Percentiles rank a stretch among this genome's conserved stretches.
Conservation (phyloP, 2,329 filamentous ascomycete species). For the Orbilia blumenaviensis region DNA sequence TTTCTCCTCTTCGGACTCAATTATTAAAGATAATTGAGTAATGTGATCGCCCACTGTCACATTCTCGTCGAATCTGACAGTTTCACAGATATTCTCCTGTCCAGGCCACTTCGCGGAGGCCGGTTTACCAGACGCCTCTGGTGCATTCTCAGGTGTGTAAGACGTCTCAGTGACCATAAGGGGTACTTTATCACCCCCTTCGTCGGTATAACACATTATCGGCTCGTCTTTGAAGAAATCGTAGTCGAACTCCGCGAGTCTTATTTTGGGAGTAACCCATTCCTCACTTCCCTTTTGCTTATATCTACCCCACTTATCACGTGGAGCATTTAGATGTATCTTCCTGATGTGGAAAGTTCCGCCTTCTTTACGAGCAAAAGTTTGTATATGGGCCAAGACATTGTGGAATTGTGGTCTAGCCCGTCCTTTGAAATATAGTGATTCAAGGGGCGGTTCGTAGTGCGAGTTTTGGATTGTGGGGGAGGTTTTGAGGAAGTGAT, state of each 20-base stretch:
- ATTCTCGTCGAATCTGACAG: not conserved
- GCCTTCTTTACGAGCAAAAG: not conserved
- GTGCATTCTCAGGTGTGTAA: not conserved
- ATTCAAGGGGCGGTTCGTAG: slow-evolving; percentile 22
- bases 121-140: too few species aligned
- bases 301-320: slow-evolving; percentile 14
- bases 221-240: slow-evolving; percentile 35
- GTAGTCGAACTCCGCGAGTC: slow-evolving; percentile 22
- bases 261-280: slow-evolving; percentile 16
- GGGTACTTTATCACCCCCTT: not conserved
- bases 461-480: not conserved
- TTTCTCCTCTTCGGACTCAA: not conserved
- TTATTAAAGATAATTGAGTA: not conserved
- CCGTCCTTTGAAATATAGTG: not conserved
- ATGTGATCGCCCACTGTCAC: slow-evolving; percentile 35
- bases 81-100: not conserved
- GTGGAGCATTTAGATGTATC: not conserved
- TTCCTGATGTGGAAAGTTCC: slow-evolving; percentile 8
- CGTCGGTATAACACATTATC: slow-evolving; percentile 4
- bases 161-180: not conserved
- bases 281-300: not conserved
- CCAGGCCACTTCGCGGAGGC: too few species aligned
- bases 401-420: slow-evolving; percentile 12
- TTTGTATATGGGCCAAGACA: slow-evolving; percentile 20
- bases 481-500: slow-evolving; percentile 18